Evolutionary conservation across 352 stramenopile genomes (phyloP), one percentile per base, ranked within the genome.

Genomic region (Globisporangium okanoganense): DNA sequence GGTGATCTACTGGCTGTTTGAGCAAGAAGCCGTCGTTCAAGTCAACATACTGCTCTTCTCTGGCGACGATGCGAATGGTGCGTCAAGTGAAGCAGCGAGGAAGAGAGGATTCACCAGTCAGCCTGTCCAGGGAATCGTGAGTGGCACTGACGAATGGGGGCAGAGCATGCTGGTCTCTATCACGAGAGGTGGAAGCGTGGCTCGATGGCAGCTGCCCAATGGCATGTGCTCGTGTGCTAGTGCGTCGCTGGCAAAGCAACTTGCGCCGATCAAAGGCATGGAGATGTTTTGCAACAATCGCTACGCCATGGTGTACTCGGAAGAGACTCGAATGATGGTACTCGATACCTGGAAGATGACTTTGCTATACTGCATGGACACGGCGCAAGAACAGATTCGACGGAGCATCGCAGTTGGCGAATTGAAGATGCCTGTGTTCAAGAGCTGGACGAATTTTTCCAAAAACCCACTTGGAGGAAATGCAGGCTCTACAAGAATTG

Each of bases 381-480:
- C 84, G 0, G 73, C 80, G 16, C 84, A 93, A 62, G 84, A 93
- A 53, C 84, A 93, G 71, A 82, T 93, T 40, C 75, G 84, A 55
- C 68, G 77, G n/a, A 82, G 82, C 35, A 76, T 93, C 22, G 72
- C 82, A 4, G 73, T 87, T 13, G 81, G 76, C 0, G 78, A 89
- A 31, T 50, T 91, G 16, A 78, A 72, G 43, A 80, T 77, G 66
- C 49, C 69, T 8, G 24, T 58, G 33, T 36, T 67, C 12, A 61
- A 55, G 40, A 29, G 24, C 7, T 61, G 48, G 48, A 29, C 47
- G 9, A 51, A 44, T 22, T 27, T 36, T 10, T 48, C 54, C 1
- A 67, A 48, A 22, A 56, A 49, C 5, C 25, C 60, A 18, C 49
- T 48, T 13, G 29, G 22, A 48, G 49, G 25, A 36, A 58, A 44